phyloP scores from a whole-genome alignment of 176 grass and related monocot species.

The Ensete glaucum region DNA sequence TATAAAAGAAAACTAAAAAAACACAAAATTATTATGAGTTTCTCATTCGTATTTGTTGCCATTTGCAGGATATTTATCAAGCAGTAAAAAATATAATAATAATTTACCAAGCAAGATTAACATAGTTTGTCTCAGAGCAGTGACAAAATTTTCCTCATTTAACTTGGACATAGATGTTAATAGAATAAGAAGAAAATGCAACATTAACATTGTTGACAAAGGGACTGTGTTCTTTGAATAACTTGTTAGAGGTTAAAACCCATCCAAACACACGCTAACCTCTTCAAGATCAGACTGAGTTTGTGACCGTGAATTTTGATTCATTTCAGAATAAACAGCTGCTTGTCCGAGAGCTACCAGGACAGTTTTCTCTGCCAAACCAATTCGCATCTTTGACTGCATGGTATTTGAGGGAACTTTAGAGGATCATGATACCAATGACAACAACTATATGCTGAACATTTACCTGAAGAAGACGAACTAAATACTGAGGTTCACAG shows the following conservation, averaged over 20 bases:
- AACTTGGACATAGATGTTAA: not conserved
- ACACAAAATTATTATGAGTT: too few relatives aligned
- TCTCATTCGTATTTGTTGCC: too few relatives aligned
- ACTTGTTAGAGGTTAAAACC: not conserved
- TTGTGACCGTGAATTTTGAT: conserved; percentile 25
- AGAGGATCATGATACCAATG: not conserved
- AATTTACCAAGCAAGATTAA: not conserved
- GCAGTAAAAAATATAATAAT: not conserved
- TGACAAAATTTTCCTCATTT: not conserved
- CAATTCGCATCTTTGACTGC: conserved; percentile 98
- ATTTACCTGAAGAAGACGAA: conserved; percentile 88
- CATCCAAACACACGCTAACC: conserved; percentile 26
- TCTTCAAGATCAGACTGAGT: conserved; percentile 72
- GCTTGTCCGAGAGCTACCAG: conserved; percentile 86
- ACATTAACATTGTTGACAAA: not conserved
- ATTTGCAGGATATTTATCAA: not conserved
- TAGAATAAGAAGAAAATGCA: not conserved
- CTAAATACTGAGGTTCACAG: conserved; percentile 94
- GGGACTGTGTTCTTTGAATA: not conserved
- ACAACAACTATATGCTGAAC: conserved; percentile 12
- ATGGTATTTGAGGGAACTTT: conserved; percentile 16
- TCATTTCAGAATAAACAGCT: conserved; percentile 57
- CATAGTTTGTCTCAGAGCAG: not conserved
- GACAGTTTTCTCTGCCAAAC: conserved; percentile 95
- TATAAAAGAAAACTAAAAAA: not conserved